phyloP scores from a whole-genome alignment of 1,139 yeast genomes.

The Pichia sp. region DNA sequence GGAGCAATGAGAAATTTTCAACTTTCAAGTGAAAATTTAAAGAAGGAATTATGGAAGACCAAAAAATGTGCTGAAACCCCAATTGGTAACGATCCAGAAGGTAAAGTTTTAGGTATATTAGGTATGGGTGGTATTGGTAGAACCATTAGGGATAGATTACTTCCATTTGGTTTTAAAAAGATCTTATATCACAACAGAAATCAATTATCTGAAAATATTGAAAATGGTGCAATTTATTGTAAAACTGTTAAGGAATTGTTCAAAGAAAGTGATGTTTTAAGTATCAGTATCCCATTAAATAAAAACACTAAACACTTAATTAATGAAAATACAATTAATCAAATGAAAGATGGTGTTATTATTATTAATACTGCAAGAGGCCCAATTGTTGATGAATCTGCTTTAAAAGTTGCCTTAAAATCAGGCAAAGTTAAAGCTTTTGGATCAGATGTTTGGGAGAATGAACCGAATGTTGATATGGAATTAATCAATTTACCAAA shows the following conservation, averaged over 20 bases:
- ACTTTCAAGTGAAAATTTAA: slow-evolving; percentile 40
- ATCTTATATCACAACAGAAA: slow-evolving; percentile 61
- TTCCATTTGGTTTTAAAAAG: slow-evolving; percentile 56
- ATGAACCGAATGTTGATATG: slow-evolving; percentile 65
- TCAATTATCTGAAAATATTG: slow-evolving; percentile 47
- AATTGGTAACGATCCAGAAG: slow-evolving; percentile 55
- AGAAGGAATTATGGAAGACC: slow-evolving; percentile 53
- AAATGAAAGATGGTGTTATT: slow-evolving; percentile 64
- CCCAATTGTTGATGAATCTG: slow-evolving; percentile 45
- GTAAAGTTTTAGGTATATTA: slow-evolving; percentile 60
- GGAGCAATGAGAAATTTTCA: slow-evolving; percentile 65
- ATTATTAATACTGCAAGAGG: slow-evolving; percentile 67
- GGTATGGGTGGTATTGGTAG: slow-evolving; percentile 85
- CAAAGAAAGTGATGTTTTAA: slow-evolving; percentile 49
- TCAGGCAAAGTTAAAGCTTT: slow-evolving; percentile 65
- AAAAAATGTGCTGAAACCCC: slow-evolving; percentile 39
- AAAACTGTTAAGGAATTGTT: slow-evolving; percentile 48
- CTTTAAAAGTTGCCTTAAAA: slow-evolving; percentile 54
- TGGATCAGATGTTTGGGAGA: slow-evolving; percentile 80
- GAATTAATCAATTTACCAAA: slow-evolving; percentile 51
- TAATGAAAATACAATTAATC: slow-evolving; percentile 43
- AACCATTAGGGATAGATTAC: slow-evolving; percentile 58
- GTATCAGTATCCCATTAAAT: slow-evolving; percentile 60
- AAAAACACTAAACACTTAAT: slow-evolving; percentile 47
- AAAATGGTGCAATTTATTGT: slow-evolving; percentile 46